Conservation (phyloP, 352 stramenopile genomes). For the Pythium plurisporium region DNA sequence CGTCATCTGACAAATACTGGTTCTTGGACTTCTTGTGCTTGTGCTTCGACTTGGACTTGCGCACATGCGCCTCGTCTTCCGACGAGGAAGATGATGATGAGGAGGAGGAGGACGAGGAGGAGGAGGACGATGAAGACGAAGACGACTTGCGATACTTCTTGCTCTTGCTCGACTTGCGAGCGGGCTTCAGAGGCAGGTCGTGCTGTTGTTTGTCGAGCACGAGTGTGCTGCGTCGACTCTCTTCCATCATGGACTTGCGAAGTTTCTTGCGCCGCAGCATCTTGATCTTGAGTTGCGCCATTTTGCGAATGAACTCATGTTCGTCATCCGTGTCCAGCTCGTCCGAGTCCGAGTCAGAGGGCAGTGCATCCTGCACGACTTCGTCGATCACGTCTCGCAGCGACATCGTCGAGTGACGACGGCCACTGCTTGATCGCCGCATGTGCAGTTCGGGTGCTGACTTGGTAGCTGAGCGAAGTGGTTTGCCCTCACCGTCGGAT, state of each 20-base stretch:
- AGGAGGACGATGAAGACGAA: slow-evolving; percentile 6
- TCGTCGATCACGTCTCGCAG: slow-evolving; percentile 15
- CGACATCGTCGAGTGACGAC: slow-evolving; percentile 13
- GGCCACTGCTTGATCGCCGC: not conserved
- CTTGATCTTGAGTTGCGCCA: slow-evolving; percentile 23
- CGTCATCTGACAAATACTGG: too few species aligned
- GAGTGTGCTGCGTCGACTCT: not conserved
- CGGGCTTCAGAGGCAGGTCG: not conserved
- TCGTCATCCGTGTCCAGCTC: slow-evolving; percentile 22
- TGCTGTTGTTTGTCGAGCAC: not conserved
- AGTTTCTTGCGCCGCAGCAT: slow-evolving; percentile 17
- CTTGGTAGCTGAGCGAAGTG: not conserved
- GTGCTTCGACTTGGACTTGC: too few species aligned
- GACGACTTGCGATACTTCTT: slow-evolving; percentile 11
- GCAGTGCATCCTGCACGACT: slow-evolving; percentile 24
- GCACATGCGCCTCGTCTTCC: not conserved
- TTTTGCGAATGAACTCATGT: slow-evolving; percentile 19
- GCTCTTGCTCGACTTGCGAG: not conserved
- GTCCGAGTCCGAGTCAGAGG: slow-evolving; percentile 22
- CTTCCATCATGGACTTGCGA: not conserved
- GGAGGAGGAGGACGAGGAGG: slow-evolving; percentile 10
- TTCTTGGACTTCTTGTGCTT: too few species aligned
- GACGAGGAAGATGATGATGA: slow-evolving; percentile 10
- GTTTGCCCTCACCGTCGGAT: not conserved
- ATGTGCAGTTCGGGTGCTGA: not conserved